phyloP scores from a whole-genome alignment of 192 early-diverging fungal species.

The Dispira parvispora region DNA sequence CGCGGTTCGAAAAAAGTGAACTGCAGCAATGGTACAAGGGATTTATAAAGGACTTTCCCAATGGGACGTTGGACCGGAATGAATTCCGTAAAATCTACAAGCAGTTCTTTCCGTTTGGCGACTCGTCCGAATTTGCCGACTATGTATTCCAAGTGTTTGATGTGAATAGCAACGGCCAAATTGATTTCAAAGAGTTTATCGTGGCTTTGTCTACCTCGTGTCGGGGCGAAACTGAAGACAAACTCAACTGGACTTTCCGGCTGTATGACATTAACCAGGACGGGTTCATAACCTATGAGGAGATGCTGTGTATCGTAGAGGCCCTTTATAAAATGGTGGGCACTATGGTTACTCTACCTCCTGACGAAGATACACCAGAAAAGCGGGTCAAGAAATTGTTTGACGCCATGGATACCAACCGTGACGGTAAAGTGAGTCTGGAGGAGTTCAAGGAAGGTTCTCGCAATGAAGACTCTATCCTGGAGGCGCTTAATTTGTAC shows the following conservation, averaged over 20 bases:
- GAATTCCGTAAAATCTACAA: conserved; percentile 91
- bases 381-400: conserved; percentile 87
- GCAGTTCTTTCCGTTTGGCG: conserved; percentile 94
- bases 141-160: conserved; percentile 88
- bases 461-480: conserved; percentile 69
- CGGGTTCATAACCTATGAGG: conserved; percentile 66
- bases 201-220: conserved; percentile 70
- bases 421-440: conserved; percentile 62
- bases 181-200: conserved; percentile 88
- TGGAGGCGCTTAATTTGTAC: conserved; percentile 76
- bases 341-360: conserved; percentile 72
- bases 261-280: conserved; percentile 88
- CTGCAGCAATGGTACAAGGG: conserved; percentile 95
- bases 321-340: conserved; percentile 93
- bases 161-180: conserved; percentile 68
- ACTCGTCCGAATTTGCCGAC: conserved; percentile 76
- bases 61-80: conserved; percentile 61
- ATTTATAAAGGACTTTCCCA: conserved; percentile 84
- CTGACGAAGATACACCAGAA: conserved; percentile 82
- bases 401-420: conserved; percentile 74
- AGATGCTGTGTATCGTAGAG: conserved; percentile 85
- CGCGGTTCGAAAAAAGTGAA: conserved; percentile 85
- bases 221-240: conserved; percentile 67
- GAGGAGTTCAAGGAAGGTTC: conserved; percentile 82
- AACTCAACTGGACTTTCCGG: conserved; percentile 73